Conservation (phyloP, 2,329 filamentous ascomycete species). For the Aspergillus tubingensis region DNA sequence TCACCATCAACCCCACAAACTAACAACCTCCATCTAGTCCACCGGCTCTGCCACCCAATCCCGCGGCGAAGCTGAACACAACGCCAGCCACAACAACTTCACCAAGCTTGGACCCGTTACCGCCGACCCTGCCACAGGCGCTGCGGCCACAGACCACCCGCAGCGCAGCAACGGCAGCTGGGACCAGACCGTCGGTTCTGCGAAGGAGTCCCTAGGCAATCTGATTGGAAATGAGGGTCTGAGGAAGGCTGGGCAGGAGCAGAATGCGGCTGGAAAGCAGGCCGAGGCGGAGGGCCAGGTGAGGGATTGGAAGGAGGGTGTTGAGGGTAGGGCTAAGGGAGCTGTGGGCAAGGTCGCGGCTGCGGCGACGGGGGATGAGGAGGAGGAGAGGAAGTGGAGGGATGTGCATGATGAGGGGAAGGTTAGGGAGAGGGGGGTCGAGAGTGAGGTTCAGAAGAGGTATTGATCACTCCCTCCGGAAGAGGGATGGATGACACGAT, state of each 20-base stretch:
- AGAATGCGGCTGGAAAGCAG: constrained; percentile 77
- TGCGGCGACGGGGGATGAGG: constrained; percentile 69
- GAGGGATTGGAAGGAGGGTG: constrained; percentile 69
- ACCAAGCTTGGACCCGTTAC: constrained; percentile 73
- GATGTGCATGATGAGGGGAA: constrained; percentile 78
- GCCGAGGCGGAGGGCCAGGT: constrained; percentile 84
- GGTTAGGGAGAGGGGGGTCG: constrained; percentile 78
- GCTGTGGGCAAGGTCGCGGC: constrained; percentile 70
- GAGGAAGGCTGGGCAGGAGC: constrained; percentile 71
- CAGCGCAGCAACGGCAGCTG: constrained; percentile 72
- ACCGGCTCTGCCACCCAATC: constrained; percentile 67
- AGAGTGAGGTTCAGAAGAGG: constrained; percentile 74
- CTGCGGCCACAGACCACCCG: constrained; percentile 69
- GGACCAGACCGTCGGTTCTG: constrained; percentile 86
- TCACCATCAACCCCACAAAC: not conserved
- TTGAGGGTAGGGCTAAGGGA: constrained; percentile 68
- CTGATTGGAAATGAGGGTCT: constrained; percentile 73
- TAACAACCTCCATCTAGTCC: constrained; percentile 48
- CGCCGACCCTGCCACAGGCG: constrained; percentile 66
- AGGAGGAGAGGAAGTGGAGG: constrained; percentile 66
- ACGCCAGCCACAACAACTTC: constrained; percentile 69
- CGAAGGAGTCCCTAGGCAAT: constrained; percentile 79
- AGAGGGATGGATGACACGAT: too few relatives aligned
- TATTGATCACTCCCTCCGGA: not conserved
- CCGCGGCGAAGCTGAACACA: constrained; percentile 66